phyloP scores from a whole-genome alignment of 176 grass and related monocot genomes.

The Neostapfia colusana region DNA sequence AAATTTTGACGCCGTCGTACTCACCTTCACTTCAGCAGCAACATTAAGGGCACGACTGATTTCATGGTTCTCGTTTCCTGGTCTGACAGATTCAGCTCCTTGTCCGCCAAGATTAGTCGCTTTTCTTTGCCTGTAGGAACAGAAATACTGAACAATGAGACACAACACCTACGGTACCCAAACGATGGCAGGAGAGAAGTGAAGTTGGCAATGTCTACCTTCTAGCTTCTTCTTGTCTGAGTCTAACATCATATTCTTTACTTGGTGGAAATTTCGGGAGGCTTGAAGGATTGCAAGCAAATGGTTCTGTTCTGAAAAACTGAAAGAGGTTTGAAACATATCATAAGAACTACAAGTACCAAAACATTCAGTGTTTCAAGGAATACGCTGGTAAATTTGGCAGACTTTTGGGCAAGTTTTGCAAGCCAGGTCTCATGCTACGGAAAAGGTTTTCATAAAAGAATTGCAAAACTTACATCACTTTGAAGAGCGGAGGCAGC shows the following conservation, averaged over 20 bases:
- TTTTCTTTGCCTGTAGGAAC: conserved; percentile 59
- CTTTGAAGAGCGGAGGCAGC: conserved; percentile 69
- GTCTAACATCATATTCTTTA: conserved; percentile 86
- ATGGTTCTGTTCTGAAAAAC: conserved; percentile 72
- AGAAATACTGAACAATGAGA: conserved; percentile 21
- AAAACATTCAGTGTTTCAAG: background rate
- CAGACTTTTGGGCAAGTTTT: background rate
- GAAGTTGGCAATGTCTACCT: conserved; percentile 39
- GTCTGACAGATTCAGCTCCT: conserved; percentile 59
- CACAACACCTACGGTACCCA: conserved; percentile 13
- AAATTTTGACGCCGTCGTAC: background rate
- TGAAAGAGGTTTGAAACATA: conserved; percentile 42
- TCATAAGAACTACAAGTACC: conserved; percentile 17
- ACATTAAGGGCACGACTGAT: conserved; percentile 36
- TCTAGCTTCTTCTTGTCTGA: conserved; percentile 67
- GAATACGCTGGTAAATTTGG: background rate
- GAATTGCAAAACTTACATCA: conserved; percentile 55
- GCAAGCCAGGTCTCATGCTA: background rate
- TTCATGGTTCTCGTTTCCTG: conserved; percentile 55
- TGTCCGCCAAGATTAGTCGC: conserved; percentile 33
- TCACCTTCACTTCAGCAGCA: conserved; percentile 55
- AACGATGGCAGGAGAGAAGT: conserved; percentile 5
- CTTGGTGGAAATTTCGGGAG: conserved; percentile 86
- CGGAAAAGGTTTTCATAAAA: conserved; percentile 13
- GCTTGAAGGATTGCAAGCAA: conserved; percentile 70